A percentile compares a stretch with the other conserved stretches of the same genome.
Evolutionary conservation across 2,329 filamentous ascomycete genomes (phyloP).

Genomic region (Alternaria atra): DNA sequence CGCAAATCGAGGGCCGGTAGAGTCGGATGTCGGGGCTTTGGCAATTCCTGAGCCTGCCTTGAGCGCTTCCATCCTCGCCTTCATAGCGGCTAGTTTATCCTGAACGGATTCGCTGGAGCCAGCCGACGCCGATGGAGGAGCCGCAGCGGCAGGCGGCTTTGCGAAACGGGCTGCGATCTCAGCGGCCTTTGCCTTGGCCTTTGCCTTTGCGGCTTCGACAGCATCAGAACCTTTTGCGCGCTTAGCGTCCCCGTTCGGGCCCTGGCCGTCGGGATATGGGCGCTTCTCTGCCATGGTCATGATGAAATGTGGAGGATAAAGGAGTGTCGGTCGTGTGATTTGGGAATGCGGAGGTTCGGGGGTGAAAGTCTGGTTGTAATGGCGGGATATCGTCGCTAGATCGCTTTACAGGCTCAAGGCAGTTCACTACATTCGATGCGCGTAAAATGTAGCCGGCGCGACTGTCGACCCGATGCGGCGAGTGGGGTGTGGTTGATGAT

Average conservation of each 20-base stretch:
- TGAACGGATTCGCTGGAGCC: constrained; percentile 25
- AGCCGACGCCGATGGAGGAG: constrained; percentile 23
- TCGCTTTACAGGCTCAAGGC: background rate
- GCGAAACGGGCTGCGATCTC: constrained; percentile 47
- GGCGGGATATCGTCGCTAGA: constrained; percentile 1
- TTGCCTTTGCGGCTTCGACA: constrained; percentile 45
- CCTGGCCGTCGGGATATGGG: constrained; percentile 49
- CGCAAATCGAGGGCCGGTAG: constrained; percentile 62
- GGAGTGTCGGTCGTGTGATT: background rate
- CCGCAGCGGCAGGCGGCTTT: constrained; percentile 26
- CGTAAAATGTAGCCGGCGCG: background rate
- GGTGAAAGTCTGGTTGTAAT: constrained; percentile 7
- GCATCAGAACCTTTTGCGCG: constrained; percentile 51
- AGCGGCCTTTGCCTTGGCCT: constrained; percentile 46
- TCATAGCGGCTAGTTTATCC: constrained; percentile 42
- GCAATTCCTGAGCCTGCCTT: constrained; percentile 70
- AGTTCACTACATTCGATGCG: background rate
- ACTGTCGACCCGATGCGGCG: background rate
- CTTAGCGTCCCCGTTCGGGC: constrained; percentile 41
- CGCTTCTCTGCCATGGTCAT: constrained; percentile 56
- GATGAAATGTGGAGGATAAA: constrained; percentile 8
- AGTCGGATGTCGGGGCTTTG: constrained; percentile 48
- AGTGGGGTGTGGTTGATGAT: constrained; percentile 4
- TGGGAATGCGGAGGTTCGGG: constrained; percentile 9
- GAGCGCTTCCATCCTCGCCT: constrained; percentile 43